These are phyloP conservation scores for Coniella lustricola DNA, from an alignment of 2,329 filamentous ascomycete genomes.

Conservation along the genomic window DNA sequence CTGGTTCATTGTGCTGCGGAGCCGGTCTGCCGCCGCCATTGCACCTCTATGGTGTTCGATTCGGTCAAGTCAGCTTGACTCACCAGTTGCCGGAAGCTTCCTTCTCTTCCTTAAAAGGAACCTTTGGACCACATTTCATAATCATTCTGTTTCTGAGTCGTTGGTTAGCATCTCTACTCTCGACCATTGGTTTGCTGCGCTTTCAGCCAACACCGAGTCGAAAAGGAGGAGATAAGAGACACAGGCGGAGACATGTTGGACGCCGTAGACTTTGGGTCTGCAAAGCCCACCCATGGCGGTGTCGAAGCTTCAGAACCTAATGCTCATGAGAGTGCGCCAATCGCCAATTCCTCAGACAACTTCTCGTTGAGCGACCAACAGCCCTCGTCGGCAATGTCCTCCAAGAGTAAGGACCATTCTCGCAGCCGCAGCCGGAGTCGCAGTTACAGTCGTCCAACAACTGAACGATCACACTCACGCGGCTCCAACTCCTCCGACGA, in stretches of 20 bases:
- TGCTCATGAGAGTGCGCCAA: not conserved
- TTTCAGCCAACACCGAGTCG: too few species aligned
- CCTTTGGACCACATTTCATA: too few species aligned
- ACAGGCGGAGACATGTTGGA: not conserved
- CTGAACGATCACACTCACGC: conserved; percentile 1
- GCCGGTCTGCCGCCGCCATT: too few species aligned
- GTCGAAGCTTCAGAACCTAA: not conserved
- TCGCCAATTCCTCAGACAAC: conserved; percentile 2
- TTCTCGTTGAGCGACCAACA: conserved; percentile 5
- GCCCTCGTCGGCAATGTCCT: not conserved
- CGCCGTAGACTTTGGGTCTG: not conserved
- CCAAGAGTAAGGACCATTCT: not conserved
- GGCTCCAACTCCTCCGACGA: conserved; percentile 6
- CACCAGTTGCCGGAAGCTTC: too few species aligned
- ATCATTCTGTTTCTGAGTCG: too few species aligned
- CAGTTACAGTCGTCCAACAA: not conserved
- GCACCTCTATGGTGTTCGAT: not conserved
- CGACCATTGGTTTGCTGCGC: too few species aligned
- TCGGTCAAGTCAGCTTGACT: not conserved
- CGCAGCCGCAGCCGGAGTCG: not conserved
- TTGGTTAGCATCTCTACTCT: too few species aligned
- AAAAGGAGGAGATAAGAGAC: too few species aligned
- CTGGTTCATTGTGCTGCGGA: too few species aligned
- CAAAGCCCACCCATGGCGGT: not conserved
- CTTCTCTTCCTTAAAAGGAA: too few species aligned